Base-by-base conservation (phyloP, 768 basidiomycete species). In the Termitomyces sp. region DNA sequence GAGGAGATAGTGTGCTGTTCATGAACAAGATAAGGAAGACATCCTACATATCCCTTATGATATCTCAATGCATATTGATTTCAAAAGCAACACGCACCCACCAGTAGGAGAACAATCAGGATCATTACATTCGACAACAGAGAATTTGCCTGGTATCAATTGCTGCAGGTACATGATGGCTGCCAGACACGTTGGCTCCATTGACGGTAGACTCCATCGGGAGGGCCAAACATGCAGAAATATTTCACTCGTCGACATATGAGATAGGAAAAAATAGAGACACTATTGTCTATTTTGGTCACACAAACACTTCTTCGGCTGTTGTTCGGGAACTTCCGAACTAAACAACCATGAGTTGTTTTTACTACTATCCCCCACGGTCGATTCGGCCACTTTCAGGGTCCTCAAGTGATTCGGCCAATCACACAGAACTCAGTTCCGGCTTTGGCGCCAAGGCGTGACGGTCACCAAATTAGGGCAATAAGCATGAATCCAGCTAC, bases 41-140 rank as follows among this genome's bases (percentile, higher is more conserved):
- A 84, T 16, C 90, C 90, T 92, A 45, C n/a, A 36, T 13, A 46
- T 39, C 12, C 12, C 44, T 26, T 42, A 8, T 31, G 33, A 51
- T 42, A 15, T 34, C n/a, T 29, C 15, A 31, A 26, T 50, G 42
- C 18, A 16, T 36, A 52, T 51, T 37, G 18, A 51, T 36, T 39
- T 51, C 60, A 51, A 57, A 45, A 42, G 33, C 48, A 48, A 59
- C 57, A 71, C 68, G 63, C 60, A 76, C 82, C 72, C 68, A 86
- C 90, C 90, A 64, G 77, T 84, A 15, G 90, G 88, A 49, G 90
- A 90, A 22, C 78, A 59, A 72, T 91, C 88, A 9, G 88, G 85
- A 68, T 88, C 83, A 4, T 79, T 77, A 65, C 82, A 87, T 70
- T 85, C 81, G 36, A 75, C 72, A 28, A 92, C 70, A 18, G 69